Conservation (phyloP, 169 alveolate genomes). For the Perkinsus chesapeaki region DNA sequence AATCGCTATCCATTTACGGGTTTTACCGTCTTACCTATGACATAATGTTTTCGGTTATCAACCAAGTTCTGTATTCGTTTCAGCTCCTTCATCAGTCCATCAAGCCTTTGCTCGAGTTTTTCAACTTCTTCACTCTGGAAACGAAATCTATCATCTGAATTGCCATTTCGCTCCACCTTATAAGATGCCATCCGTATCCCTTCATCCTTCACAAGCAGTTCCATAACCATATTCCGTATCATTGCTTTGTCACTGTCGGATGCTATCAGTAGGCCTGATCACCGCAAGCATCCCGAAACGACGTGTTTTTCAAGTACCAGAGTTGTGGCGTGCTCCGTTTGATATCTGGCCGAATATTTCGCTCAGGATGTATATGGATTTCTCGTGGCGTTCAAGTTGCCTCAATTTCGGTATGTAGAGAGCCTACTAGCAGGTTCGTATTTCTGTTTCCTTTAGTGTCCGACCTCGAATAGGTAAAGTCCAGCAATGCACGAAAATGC, state of each 20-base stretch:
- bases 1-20: background rate
- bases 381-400: background rate
- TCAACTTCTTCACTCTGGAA: background rate
- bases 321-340: background rate
- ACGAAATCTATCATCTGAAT: too few species aligned
- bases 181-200: background rate
- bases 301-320: background rate
- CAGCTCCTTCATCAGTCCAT: background rate
- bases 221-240: background rate
- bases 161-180: background rate
- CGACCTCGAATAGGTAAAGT: background rate
- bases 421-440: background rate
- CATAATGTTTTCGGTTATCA: background rate
- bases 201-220: background rate
- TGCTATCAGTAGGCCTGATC: background rate
- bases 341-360: background rate
- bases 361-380: background rate
- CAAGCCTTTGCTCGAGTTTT: background rate
- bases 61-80: background rate
- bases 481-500: background rate
- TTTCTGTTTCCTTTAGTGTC: background rate
- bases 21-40: background rate
- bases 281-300: background rate
- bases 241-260: background rate
- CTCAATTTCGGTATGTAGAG: background rate